Evolutionary conservation across 1,139 yeast species (phyloP).

Genomic region (Waltiozyma sp.): DNA sequence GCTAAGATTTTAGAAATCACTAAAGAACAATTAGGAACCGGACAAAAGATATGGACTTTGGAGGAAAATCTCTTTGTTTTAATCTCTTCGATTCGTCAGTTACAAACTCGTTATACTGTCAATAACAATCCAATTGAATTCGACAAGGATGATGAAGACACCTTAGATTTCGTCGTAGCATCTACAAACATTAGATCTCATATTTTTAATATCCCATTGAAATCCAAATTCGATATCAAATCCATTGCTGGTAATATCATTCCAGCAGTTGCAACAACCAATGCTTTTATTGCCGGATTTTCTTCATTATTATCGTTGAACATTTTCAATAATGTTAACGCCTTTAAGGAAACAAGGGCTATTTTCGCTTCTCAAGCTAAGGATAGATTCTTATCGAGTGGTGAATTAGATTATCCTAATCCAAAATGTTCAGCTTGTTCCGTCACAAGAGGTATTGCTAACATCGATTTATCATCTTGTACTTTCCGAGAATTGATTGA

Average conservation of each 20-base stretch:
- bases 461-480: conserved; percentile 20
- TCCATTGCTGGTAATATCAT: conserved; percentile 96
- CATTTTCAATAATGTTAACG: conserved; percentile 24
- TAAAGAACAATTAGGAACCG: conserved; percentile 28
- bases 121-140: conserved; percentile 44
- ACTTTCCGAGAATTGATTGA: conserved; percentile 36
- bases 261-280: conserved; percentile 97
- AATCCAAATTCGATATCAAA: conserved; percentile 79
- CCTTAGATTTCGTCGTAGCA: conserved; percentile 78
- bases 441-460: conserved; percentile 40
- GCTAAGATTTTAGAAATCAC: conserved; percentile 6
- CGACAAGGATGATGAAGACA: conserved; percentile 92
- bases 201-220: conserved; percentile 60
- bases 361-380: conserved; percentile 60
- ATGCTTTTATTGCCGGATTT: conserved; percentile 88
- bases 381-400: conserved; percentile 59
- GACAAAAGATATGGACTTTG: conserved; percentile 54
- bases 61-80: conserved; percentile 58
- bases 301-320: conserved; percentile 65
- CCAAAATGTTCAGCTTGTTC: conserved; percentile 69
- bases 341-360: conserved; percentile 26
- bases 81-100: conserved; percentile 32
- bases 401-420: conserved; percentile 49
- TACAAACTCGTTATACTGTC: conserved; percentile 37
- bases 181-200: conserved; percentile 75